These are phyloP conservation scores for Geoglossum cookeanum DNA, from an alignment of 2,329 filamentous ascomycete genomes.

Conservation along the genomic window DNA sequence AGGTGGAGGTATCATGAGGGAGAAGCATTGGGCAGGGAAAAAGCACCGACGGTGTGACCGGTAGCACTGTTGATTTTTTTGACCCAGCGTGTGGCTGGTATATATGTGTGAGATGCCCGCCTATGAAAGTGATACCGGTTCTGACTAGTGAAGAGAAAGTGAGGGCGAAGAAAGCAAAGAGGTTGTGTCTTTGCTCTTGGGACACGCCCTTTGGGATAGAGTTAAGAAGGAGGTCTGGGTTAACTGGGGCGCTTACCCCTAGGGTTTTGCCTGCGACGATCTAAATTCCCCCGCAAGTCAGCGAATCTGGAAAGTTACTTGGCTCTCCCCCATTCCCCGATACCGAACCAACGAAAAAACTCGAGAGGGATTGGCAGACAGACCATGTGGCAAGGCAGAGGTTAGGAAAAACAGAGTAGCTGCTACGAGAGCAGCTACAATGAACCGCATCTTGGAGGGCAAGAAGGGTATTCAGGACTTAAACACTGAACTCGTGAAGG, in stretches of 20 bases:
- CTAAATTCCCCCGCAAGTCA: background rate
- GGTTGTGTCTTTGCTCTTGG: too few relatives aligned
- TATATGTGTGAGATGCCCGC: too few relatives aligned
- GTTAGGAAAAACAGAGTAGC: background rate
- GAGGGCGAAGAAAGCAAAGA: too few relatives aligned
- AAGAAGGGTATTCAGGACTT: background rate
- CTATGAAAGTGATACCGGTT: too few relatives aligned
- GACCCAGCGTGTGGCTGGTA: too few relatives aligned
- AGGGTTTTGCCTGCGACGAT: background rate
- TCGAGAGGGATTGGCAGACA: background rate
- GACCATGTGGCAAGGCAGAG: background rate
- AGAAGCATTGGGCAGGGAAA: too few relatives aligned
- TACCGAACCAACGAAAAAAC: background rate
- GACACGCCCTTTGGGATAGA: too few relatives aligned
- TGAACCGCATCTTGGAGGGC: background rate
- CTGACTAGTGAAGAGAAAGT: too few relatives aligned
- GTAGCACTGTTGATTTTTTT: too few relatives aligned
- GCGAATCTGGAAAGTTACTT: background rate
- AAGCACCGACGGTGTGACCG: too few relatives aligned
- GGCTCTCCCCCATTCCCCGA: background rate
- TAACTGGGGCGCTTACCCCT: background rate
- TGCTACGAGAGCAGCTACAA: background rate
- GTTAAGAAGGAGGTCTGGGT: background rate
- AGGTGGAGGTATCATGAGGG: too few relatives aligned
- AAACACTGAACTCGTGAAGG: background rate